A percentile compares a stretch with the other conserved stretches of the same genome.
Conservation (phyloP, 2,329 filamentous ascomycete genomes). For the Penicillium sp. region DNA sequence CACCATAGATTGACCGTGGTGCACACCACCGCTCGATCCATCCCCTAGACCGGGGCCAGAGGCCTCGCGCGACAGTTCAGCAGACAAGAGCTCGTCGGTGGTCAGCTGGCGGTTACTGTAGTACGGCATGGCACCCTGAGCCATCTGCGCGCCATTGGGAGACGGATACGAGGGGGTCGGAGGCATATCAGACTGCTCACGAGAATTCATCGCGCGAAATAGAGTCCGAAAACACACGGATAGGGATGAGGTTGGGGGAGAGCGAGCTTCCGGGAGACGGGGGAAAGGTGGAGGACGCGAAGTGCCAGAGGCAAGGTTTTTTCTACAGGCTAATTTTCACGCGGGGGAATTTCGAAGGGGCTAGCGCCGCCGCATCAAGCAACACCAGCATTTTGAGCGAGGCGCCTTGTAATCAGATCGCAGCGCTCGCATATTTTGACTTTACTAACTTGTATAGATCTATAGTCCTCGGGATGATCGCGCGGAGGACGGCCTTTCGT, state of each 20-base stretch:
- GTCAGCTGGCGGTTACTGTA: conserved; percentile 46
- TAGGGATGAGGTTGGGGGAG: conserved; percentile 25
- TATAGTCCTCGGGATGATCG: conserved; percentile 30
- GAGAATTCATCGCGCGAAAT: conserved; percentile 37
- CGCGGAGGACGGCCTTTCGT: conserved; percentile 43
- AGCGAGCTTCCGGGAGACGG: conserved; percentile 35
- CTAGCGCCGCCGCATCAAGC: conserved; percentile 36
- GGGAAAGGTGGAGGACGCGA: conserved; percentile 29
- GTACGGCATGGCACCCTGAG: conserved; percentile 44
- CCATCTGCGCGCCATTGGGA: conserved; percentile 45
- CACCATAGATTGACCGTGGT: conserved; percentile 43
- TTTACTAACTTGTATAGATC: conserved; percentile 26
- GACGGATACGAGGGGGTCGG: conserved; percentile 46
- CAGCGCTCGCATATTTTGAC: conserved; percentile 7
- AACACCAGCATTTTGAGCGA: conserved; percentile 33
- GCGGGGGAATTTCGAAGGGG: conserved; percentile 36
- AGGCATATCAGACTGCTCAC: conserved; percentile 45
- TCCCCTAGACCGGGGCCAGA: conserved; percentile 45
- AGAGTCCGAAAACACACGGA: conserved; percentile 9
- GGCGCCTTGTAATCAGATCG: conserved; percentile 3
- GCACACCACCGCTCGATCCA: conserved; percentile 39
- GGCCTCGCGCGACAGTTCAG: conserved; percentile 49
- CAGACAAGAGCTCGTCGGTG: conserved; percentile 48
- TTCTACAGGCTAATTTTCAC: conserved; percentile 37
- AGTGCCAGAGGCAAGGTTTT: conserved; percentile 32